Evolutionary conservation across 768 basidiomycete genomes (phyloP).

Genomic region (Royoungia palumana): DNA sequence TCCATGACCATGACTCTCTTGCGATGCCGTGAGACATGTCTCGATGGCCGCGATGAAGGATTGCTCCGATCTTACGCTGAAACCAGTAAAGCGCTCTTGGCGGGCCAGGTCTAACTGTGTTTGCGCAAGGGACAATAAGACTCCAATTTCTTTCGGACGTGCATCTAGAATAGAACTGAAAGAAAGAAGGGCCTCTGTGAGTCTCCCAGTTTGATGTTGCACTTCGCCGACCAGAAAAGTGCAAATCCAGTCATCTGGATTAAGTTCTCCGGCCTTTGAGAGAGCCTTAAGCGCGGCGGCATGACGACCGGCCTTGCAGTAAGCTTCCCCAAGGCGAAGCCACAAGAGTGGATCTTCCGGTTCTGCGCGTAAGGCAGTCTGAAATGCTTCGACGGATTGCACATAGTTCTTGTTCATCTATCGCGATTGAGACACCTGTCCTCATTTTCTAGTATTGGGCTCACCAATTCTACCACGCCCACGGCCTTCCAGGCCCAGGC

Average conservation of each 20-base stretch:
- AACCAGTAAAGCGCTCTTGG: conserved; percentile 64
- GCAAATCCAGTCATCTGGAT: conserved; percentile 80
- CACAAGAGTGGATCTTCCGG: conserved; percentile 78
- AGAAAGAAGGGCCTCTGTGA: conserved; percentile 66
- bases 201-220: conserved; percentile 71
- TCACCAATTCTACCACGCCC: conserved; percentile 86
- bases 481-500: conserved; percentile 99
- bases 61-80: conserved; percentile 65
- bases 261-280: conserved; percentile 64
- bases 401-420: conserved; percentile 68
- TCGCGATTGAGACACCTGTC: background rate
- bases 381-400: conserved; percentile 78
- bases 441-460: conserved; percentile 25
- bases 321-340: conserved; percentile 90
- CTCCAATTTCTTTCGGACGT: conserved; percentile 67
- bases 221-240: conserved; percentile 83
- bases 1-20: conserved; percentile 59
- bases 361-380: conserved; percentile 79
- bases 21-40: conserved; percentile 47
- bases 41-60: conserved; percentile 65
- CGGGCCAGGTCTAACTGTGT: conserved; percentile 70
- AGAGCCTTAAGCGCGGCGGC: conserved; percentile 89
- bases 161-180: conserved; percentile 54
- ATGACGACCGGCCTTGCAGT: conserved; percentile 83
- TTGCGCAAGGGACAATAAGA: conserved; percentile 67